phyloP scores from a whole-genome alignment of 2,329 filamentous ascomycete species.

The Neofusicoccum parvum region DNA sequence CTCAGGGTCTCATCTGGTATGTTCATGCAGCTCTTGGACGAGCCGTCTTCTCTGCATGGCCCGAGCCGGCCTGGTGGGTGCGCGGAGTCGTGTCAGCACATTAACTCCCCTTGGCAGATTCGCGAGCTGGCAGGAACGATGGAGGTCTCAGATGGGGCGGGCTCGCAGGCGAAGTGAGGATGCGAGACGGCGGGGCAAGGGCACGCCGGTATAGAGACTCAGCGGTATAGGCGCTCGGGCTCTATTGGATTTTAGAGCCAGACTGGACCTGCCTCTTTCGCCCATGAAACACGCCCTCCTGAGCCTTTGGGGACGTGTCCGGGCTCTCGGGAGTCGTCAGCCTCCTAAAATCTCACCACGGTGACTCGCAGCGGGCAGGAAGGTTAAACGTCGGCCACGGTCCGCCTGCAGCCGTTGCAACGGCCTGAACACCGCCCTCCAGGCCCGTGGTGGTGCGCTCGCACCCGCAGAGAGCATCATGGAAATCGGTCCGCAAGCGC shows the following conservation, averaged over 20 bases:
- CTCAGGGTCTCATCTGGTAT: neutral
- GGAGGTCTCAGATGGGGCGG: conserved; percentile 1
- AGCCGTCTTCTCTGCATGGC: neutral
- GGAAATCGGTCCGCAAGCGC: too few species aligned
- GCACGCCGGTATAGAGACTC: neutral
- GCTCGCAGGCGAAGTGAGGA: neutral
- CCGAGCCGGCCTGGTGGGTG: neutral
- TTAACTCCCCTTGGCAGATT: neutral
- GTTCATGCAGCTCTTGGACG: neutral
- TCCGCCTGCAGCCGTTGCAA: neutral
- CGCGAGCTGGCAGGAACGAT: neutral
- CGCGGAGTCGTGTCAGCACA: neutral
- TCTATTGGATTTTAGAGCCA: conserved; percentile 1
- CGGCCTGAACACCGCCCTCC: neutral
- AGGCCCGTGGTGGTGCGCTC: too few species aligned
- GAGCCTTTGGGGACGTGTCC: neutral
- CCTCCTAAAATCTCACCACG: neutral
- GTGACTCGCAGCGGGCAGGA: neutral
- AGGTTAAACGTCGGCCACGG: neutral
- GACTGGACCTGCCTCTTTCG: conserved; percentile 3
- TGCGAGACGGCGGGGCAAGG: neutral
- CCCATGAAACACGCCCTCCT: neutral
- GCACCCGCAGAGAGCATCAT: too few species aligned
- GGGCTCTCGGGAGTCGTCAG: neutral
- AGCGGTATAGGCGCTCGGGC: conserved; percentile 6